These are phyloP conservation scores for Morella rubra DNA, from an alignment of 306 rosid species.

Conservation along the genomic window DNA sequence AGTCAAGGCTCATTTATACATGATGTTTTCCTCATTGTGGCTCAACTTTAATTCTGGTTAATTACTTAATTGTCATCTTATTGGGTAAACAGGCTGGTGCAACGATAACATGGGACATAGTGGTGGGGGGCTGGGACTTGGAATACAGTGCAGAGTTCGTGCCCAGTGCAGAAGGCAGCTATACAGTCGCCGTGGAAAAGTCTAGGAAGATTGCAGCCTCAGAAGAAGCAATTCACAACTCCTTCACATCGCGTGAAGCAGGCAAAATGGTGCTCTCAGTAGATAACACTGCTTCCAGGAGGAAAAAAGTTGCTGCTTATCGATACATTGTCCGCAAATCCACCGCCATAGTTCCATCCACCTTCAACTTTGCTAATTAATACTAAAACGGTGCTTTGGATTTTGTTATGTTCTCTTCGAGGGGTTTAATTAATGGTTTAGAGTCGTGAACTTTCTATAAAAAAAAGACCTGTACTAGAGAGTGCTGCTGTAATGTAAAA, in stretches of 20 bases:
- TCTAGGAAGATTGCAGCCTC: conserved; percentile 54
- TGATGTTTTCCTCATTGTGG: neutral
- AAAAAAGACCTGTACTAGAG: conserved; percentile 19
- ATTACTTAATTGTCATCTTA: neutral
- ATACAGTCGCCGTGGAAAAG: conserved; percentile 77
- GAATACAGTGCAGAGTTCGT: conserved; percentile 93
- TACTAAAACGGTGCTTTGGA: conserved; percentile 14
- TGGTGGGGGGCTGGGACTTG: conserved; percentile 95
- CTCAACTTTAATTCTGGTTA: neutral
- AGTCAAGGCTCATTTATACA: neutral
- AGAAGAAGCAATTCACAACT: conserved; percentile 87
- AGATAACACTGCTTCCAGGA: conserved; percentile 74
- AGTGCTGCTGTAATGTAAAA: conserved; percentile 41
- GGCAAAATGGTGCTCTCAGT: conserved; percentile 83
- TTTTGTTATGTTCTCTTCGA: conserved; percentile 11
- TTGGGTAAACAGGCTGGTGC: conserved; percentile 61
- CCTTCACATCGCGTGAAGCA: conserved; percentile 61
- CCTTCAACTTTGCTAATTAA: neutral
- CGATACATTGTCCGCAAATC: conserved; percentile 73
- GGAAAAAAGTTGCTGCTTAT: conserved; percentile 87
- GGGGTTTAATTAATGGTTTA: conserved; percentile 14
- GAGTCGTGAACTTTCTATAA: conserved; percentile 29
- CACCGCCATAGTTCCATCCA: conserved; percentile 26
- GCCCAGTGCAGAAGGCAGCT: conserved; percentile 71
- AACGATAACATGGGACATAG: conserved; percentile 92